Conservation (phyloP, 768 basidiomycete species). For the Lentinula boryana region DNA sequence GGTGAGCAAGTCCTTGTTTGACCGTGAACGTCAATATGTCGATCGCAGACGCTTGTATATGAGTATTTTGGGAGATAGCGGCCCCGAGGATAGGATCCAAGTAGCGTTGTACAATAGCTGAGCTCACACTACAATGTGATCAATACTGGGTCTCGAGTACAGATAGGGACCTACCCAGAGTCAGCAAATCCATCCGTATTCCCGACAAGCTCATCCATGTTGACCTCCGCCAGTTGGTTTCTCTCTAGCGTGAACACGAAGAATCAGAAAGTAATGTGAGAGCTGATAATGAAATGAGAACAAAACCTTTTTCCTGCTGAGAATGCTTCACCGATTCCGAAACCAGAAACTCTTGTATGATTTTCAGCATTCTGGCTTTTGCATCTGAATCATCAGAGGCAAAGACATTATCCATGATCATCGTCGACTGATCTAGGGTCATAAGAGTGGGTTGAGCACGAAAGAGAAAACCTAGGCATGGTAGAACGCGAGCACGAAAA, state of each 20-base stretch:
- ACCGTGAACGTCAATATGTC: slow-evolving; percentile 92
- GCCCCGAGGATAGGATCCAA: slow-evolving; percentile 76
- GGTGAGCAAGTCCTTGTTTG: slow-evolving; percentile 93
- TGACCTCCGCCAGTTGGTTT: slow-evolving; percentile 41
- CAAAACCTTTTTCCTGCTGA: slow-evolving; percentile 60
- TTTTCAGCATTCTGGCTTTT: slow-evolving; percentile 70
- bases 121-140: slow-evolving; percentile 65
- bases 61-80: slow-evolving; percentile 61
- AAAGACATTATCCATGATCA: slow-evolving; percentile 90
- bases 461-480: slow-evolving; percentile 90
- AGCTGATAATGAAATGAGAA: not conserved
- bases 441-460: slow-evolving; percentile 89
- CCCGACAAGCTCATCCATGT: slow-evolving; percentile 93
- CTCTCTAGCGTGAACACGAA: slow-evolving; percentile 20
- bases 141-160: not conserved
- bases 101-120: slow-evolving; percentile 92
- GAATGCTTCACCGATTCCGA: slow-evolving; percentile 78
- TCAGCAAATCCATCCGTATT: slow-evolving; percentile 96
- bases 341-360: slow-evolving; percentile 87
- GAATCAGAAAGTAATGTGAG: not conserved
- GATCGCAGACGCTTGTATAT: slow-evolving; percentile 77
- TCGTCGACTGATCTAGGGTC: slow-evolving; percentile 71
- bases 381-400: slow-evolving; percentile 64
- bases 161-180: slow-evolving; percentile 67
- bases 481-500: slow-evolving; percentile 68